Evolutionary conservation across 768 basidiomycete species (phyloP), one percentile per base, ranked within the genome.

Genomic region (Coprinopsis marcescibilis): DNA sequence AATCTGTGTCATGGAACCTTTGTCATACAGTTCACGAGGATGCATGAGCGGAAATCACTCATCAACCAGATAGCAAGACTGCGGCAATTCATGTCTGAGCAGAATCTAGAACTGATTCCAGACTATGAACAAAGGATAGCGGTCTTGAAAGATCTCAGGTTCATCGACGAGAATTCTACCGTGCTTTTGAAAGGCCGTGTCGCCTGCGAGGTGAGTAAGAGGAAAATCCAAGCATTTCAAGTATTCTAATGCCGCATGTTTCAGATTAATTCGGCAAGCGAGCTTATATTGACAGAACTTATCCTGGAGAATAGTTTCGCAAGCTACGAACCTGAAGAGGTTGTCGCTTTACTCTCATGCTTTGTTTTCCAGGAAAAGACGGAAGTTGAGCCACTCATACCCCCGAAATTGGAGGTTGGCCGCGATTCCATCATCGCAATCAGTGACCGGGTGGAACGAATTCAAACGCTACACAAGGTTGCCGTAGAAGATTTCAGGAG

Each of bases 311-410:
- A 99, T 59, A 87, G 89, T 0, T 71, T 98, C 23, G 90, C 91
- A 4, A 70, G 71, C 12, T 98, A 89, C 61, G 92, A 92, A 37
- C 90, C 96, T 0, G 91, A 92, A 63, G 96, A 98, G 66, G 91
- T 95, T 42, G 96, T 95, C 32, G 94, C 96, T 2, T 75, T 99
- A 21, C 75, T 99, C 4, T 97, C 95, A 3, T 89, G 89, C 59
- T 98, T 99, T 60, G 86, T 99, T 33, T 99, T 99, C 65, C 96
- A 98, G 63, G 96, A 99, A 62, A 98, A 96, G 69, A 92, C 93
- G 12, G 92, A 96, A 6, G 72, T 82, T 6, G 90, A 94, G 55
- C 94, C 96, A 17, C 63, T 75, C 2, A 73, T 99, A 43, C 83
- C 91, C 10, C 75, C 81, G 10, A 85, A 84, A 59, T 71, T 99